phyloP scores from a whole-genome alignment of 768 basidiomycete genomes.

The Boletellus ananas region DNA sequence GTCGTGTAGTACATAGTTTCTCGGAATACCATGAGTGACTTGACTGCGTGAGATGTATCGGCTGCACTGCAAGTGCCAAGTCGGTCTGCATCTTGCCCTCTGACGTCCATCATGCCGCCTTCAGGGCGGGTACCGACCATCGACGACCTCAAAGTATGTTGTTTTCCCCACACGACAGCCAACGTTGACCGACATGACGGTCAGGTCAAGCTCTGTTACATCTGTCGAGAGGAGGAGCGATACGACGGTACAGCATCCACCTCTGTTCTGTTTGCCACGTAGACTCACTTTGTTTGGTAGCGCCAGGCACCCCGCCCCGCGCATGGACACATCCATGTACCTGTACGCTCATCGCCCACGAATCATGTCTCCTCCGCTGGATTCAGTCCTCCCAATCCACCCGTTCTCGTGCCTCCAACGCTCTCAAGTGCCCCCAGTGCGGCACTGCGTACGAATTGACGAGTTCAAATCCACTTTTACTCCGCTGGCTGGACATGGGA shows the following conservation, averaged over 20 bases:
- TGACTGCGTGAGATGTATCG: not conserved
- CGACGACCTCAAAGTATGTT: constrained; percentile 31
- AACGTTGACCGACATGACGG: constrained; percentile 2
- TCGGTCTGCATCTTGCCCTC: not conserved
- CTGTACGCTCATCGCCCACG: constrained; percentile 79
- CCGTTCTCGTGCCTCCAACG: constrained; percentile 50
- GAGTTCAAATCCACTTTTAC: constrained; percentile 54
- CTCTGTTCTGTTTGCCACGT: not conserved
- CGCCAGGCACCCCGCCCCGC: constrained; percentile 45
- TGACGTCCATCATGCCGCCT: constrained; percentile 20
- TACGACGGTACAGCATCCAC: constrained; percentile 35
- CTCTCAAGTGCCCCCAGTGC: constrained; percentile 80
- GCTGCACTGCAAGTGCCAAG: not conserved
- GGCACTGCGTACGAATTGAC: constrained; percentile 61
- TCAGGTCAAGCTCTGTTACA: constrained; percentile 74
- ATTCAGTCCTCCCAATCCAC: constrained; percentile 66
- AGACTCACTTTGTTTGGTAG: constrained; percentile 22
- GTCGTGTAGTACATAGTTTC: constrained; percentile 20
- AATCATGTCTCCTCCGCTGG: constrained; percentile 76
- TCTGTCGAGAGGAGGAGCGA: constrained; percentile 71
- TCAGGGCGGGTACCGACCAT: constrained; percentile 30
- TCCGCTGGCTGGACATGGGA: constrained; percentile 47
- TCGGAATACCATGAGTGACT: constrained; percentile 14
- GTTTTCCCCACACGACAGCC: not conserved
- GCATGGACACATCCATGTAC: constrained; percentile 78